These are phyloP conservation scores for Carallia pectinifolia DNA, from an alignment of 345 rosid genomes.

Conservation along the genomic window DNA sequence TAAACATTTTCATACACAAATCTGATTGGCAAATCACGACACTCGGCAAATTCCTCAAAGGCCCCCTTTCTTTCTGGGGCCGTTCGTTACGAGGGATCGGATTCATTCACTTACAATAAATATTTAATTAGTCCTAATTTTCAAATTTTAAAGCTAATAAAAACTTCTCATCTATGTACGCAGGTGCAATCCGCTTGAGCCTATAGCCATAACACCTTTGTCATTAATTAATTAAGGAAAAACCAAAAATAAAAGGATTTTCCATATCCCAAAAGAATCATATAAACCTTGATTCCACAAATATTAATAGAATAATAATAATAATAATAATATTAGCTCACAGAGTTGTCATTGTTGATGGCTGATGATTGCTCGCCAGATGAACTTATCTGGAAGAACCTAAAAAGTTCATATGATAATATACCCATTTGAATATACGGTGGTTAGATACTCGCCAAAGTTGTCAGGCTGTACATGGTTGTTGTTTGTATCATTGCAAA, in stretches of 20 bases:
- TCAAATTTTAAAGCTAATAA: too few species aligned
- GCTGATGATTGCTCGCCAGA: slow-evolving; percentile 27
- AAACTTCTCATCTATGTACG: too few species aligned
- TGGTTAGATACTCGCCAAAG: background rate
- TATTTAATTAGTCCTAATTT: too few species aligned
- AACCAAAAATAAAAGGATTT: background rate
- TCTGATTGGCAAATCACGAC: too few species aligned
- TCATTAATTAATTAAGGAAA: background rate
- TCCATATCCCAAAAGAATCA: background rate
- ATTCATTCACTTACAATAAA: too few species aligned
- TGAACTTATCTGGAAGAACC: slow-evolving; percentile 32
- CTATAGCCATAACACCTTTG: too few species aligned
- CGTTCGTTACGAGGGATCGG: too few species aligned
- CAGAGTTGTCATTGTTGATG: slow-evolving; percentile 16
- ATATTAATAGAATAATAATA: slow-evolving; percentile 4
- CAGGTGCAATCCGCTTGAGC: too few species aligned
- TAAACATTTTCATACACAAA: too few species aligned
- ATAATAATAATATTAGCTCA: background rate
- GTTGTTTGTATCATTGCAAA: slow-evolving; percentile 13
- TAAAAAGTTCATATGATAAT: slow-evolving; percentile 3
- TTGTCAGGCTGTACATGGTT: background rate
- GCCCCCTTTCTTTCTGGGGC: too few species aligned
- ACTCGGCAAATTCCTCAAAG: too few species aligned
- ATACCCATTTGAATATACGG: background rate
- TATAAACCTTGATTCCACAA: slow-evolving; percentile 6